Evolutionary conservation across 2,329 filamentous ascomycete species (phyloP), one percentile per base, ranked within the genome.

Genomic region (Aspergillus pseudoviridinutans): DNA sequence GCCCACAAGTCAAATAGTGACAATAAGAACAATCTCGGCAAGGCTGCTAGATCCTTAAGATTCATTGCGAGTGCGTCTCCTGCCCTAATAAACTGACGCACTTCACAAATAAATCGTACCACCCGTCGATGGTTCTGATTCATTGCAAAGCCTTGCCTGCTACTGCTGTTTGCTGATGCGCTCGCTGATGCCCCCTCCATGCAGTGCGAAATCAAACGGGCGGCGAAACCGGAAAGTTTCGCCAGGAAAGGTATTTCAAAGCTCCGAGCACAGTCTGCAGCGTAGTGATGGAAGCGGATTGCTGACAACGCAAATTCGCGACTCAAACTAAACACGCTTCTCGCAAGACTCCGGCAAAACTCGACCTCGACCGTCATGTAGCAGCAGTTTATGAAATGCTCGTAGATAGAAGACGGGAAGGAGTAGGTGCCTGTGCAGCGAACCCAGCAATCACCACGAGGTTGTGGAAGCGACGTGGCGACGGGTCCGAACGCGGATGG

Each of bases 301-400:
- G 82, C 81, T 84, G 57, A 82, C 81, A 80, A 80, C 84, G 81
- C 80, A 80, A 71, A 74, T 74, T 74, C 64, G 64, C 68, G 4
- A 12, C 22, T 72, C 61, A 54, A 62, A 61, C 62, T 61, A 55
- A 55, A 55, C 57, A 60, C 62, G 74, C 69, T 42, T 59, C 74
- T 71, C 72, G 78, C 79, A 77, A 76, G 80, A 82, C 80, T 72
- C 72, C 74, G 78, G 82, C 78, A 74, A 77, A 62, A 68, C 84
- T 88, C 85, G 69, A 88, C 85, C 84, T 82, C 68, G 44, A 47
- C 56, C 56, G 55, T 61, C 65, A 69, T 64, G 66, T 68, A 64
- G 64, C 61, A 67, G 69, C 71, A 69, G 58, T 44, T 14, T 62
- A 60, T 57, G 46, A 57, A 57, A 57, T 58, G 62, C 63, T 62